Evolutionary conservation across 1,139 yeast genomes (phyloP).

Genomic region (Yamadazyma pseudoaaseri): DNA sequence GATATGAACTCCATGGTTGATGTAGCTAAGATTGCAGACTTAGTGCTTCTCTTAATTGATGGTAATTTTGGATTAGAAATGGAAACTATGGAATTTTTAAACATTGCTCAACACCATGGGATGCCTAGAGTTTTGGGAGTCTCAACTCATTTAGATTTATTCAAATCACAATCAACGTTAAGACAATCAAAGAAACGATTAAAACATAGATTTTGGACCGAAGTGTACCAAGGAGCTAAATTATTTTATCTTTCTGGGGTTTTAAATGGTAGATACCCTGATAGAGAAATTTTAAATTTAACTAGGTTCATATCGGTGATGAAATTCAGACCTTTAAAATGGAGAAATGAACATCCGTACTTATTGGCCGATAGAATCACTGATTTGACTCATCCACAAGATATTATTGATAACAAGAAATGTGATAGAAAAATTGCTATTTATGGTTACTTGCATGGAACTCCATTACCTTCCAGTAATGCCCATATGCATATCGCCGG

Average conservation of each 20-base stretch:
- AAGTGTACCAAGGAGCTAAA: constrained; percentile 97
- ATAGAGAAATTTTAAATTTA: constrained; percentile 87
- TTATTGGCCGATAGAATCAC: constrained; percentile 87
- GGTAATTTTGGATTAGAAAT: constrained; percentile 98
- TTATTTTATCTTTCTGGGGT: constrained; percentile 94
- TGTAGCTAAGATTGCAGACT: constrained; percentile 91
- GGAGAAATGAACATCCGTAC: constrained; percentile 99
- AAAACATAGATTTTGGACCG: constrained; percentile 98
- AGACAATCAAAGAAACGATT: constrained; percentile 89
- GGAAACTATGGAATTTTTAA: constrained; percentile 99
- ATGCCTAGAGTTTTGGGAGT: constrained; percentile 97
- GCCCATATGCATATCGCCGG: constrained; percentile 94
- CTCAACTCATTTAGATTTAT: constrained; percentile 92
- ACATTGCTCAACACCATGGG: constrained; percentile 96
- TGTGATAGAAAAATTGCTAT: constrained; percentile 87
- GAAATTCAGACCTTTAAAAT: constrained; percentile 96
- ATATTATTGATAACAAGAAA: constrained; percentile 74
- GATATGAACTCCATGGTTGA: constrained; percentile 96
- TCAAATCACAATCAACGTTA: constrained; percentile 84
- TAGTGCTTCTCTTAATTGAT: constrained; percentile 84
- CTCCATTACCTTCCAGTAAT: constrained; percentile 71
- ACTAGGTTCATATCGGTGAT: constrained; percentile 92
- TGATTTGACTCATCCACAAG: constrained; percentile 93
- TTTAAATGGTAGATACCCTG: constrained; percentile 96
- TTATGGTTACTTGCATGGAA: constrained; percentile 94